These are phyloP conservation scores for Phalaenopsis equestris DNA, from an alignment of 106 monocot genomes.

Conservation along the genomic window DNA sequence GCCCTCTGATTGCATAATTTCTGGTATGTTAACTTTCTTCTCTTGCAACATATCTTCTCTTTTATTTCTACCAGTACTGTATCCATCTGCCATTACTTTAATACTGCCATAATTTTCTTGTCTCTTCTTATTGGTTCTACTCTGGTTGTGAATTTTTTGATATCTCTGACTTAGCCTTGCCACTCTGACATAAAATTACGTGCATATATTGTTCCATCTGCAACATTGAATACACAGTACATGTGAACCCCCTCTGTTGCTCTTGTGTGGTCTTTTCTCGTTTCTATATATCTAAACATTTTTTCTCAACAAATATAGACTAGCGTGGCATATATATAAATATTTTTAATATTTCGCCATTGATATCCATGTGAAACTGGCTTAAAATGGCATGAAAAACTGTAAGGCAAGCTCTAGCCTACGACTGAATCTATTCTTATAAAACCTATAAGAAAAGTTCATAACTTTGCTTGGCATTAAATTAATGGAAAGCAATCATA, in stretches of 20 bases:
- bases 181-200: slow-evolving; percentile 4
- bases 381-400: neutral
- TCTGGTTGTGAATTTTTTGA: neutral
- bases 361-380: neutral
- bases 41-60: neutral
- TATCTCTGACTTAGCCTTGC: neutral
- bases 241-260: neutral
- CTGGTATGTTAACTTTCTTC: neutral
- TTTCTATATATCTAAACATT: neutral
- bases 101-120: neutral
- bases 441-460: neutral
- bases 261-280: neutral
- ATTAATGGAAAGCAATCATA: neutral
- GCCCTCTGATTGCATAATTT: neutral
- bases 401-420: neutral
- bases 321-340: neutral
- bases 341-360: neutral
- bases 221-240: neutral
- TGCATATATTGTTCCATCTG: slow-evolving; percentile 1
- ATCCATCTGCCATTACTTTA: neutral
- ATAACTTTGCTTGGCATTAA: neutral
- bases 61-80: neutral
- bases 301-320: neutral
- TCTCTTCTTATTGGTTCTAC: neutral
- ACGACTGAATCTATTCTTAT: neutral